Conservation (phyloP, 1,139 yeast genomes). For the Candida tetrigidarum region DNA sequence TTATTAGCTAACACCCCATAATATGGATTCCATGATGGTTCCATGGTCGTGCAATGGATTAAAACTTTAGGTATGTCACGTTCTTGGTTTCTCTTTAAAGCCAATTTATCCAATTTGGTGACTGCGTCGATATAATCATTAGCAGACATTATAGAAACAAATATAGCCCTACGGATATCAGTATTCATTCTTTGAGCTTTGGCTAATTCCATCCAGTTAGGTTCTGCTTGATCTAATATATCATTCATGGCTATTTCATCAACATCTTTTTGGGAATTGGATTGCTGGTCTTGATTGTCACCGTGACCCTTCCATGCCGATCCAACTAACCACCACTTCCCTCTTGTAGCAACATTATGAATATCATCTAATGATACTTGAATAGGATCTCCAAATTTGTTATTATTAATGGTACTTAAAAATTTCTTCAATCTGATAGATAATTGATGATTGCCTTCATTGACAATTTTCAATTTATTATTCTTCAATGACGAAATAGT, state of each 20-base stretch:
- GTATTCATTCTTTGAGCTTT: constrained; percentile 91
- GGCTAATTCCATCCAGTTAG: constrained; percentile 91
- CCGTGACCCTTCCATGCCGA: constrained; percentile 88
- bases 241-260: constrained; percentile 50
- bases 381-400: constrained; percentile 68
- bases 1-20: constrained; percentile 82
- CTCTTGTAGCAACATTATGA: constrained; percentile 70
- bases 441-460: constrained; percentile 53
- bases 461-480: constrained; percentile 66
- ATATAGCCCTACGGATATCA: constrained; percentile 90
- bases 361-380: constrained; percentile 88
- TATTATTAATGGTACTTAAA: constrained; percentile 53
- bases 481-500: constrained; percentile 85
- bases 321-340: constrained; percentile 99
- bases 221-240: constrained; percentile 68
- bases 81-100: constrained; percentile 81
- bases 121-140: constrained; percentile 90
- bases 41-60: constrained; percentile 84
- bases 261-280: constrained; percentile 19
- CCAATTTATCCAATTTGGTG: constrained; percentile 77
- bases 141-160: constrained; percentile 93
- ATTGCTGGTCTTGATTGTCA: constrained; percentile 29
- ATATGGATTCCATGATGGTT: constrained; percentile 87
- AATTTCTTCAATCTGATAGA: constrained; percentile 69
- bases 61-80: constrained; percentile 86